A percentile compares a stretch with the other conserved stretches of the same genome.
Conservation (phyloP, 2,329 filamentous ascomycete species). For the Ustulina deusta region DNA sequence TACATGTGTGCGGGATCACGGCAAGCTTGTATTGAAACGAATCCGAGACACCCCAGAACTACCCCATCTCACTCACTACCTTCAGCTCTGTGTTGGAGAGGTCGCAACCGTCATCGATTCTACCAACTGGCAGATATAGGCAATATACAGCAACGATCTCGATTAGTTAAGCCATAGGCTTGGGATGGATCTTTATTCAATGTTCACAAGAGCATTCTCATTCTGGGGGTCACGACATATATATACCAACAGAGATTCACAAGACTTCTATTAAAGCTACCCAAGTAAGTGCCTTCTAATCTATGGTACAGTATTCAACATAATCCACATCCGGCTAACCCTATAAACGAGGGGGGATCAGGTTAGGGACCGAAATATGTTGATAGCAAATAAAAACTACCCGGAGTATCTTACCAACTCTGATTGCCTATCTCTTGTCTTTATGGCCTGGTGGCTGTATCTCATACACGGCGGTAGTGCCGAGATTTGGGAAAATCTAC, state of each 20-base stretch:
- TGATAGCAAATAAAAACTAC: neutral
- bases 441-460: neutral
- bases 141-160: neutral
- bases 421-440: no score
- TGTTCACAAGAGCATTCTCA: neutral
- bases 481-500: neutral
- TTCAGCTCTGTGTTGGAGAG: neutral
- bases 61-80: neutral
- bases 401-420: neutral
- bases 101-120: neutral
- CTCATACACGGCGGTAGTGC: neutral
- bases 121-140: no score
- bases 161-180: neutral
- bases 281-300: neutral
- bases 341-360: neutral
- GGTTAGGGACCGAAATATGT: neutral
- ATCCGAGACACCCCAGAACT: conserved; percentile 11
- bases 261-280: neutral
- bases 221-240: neutral
- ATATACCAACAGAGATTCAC: neutral
- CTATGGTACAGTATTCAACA: neutral
- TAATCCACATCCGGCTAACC: neutral
- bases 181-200: neutral
- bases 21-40: conserved; percentile 1
- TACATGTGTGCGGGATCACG: neutral